phyloP scores from a whole-genome alignment of 345 rosid species.

The Diplotaxis tenuifolia region DNA sequence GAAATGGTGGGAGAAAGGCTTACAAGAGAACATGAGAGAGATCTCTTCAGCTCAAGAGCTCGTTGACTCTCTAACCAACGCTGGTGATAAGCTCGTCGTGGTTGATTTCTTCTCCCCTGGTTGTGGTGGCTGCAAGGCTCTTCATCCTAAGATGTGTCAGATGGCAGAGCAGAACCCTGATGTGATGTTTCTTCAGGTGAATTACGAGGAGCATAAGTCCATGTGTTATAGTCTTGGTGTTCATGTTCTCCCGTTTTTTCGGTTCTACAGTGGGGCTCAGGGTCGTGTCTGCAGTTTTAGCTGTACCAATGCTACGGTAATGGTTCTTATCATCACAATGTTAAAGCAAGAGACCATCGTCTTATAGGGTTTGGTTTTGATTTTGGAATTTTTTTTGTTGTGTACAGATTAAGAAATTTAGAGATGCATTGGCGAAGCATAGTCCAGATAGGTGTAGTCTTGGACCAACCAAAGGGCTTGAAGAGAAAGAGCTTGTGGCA shows the following conservation, averaged over 20 bases:
- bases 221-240: constrained; percentile 95
- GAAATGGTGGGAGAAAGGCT: constrained; percentile 92
- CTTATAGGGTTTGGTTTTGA: not conserved
- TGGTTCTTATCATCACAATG: constrained; percentile 17
- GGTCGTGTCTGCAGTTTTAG: constrained; percentile 95
- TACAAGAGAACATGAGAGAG: constrained; percentile 82
- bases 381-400: too few species aligned
- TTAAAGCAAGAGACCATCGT: not conserved
- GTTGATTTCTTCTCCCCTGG: constrained; percentile 97
- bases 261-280: constrained; percentile 81
- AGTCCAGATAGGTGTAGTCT: constrained; percentile 76
- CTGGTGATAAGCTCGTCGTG: constrained; percentile 82
- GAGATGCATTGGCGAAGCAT: constrained; percentile 87
- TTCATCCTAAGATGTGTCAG: constrained; percentile 96
- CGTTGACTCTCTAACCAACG: constrained; percentile 58
- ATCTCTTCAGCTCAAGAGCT: constrained; percentile 82
- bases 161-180: constrained; percentile 74
- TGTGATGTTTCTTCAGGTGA: constrained; percentile 81
- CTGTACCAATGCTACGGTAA: constrained; percentile 95
- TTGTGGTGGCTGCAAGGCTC: constrained; percentile 95
- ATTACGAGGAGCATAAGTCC: constrained; percentile 90
- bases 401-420: constrained; percentile 86
- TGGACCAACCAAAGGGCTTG: constrained; percentile 74
- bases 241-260: constrained; percentile 86
- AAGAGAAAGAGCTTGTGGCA: constrained; percentile 86